These are phyloP conservation scores for Exophiala dermatitidis DNA, from an alignment of 2,329 filamentous ascomycete genomes.

Conservation along the genomic window DNA sequence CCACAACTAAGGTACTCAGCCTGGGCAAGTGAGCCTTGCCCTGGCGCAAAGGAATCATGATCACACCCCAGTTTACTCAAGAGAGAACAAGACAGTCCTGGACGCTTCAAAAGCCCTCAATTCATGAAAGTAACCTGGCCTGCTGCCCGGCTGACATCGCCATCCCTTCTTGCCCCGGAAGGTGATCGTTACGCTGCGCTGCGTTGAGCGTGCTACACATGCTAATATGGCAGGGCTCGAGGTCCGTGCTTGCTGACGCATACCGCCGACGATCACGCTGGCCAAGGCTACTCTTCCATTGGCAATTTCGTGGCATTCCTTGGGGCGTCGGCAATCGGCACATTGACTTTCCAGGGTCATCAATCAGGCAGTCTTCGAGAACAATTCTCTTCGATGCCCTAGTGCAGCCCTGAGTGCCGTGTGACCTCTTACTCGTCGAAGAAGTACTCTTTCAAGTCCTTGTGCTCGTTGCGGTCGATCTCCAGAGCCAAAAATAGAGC, in stretches of 20 bases:
- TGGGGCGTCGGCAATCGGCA: not conserved
- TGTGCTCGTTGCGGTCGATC: not conserved
- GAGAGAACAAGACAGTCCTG: too few species aligned
- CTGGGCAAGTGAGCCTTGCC: conserved; percentile 7
- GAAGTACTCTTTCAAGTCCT: too few species aligned
- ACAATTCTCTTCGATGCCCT: not conserved
- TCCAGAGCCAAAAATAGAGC: not conserved
- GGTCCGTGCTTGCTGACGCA: not conserved
- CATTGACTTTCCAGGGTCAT: not conserved
- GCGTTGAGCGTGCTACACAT: too few species aligned
- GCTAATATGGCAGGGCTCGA: too few species aligned
- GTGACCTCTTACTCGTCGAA: too few species aligned
- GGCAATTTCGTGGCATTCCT: not conserved
- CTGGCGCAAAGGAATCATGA: not conserved
- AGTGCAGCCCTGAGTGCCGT: too few species aligned
- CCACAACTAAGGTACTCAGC: too few species aligned
- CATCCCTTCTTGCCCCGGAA: too few species aligned
- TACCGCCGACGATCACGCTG: not conserved
- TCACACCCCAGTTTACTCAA: not conserved
- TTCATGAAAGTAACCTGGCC: too few species aligned
- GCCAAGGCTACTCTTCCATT: not conserved
- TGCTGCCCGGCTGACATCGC: too few species aligned
- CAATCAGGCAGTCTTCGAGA: not conserved
- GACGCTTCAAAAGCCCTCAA: too few species aligned
- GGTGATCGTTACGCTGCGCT: too few species aligned